These are phyloP conservation scores for Fragaria ananassa DNA, from an alignment of 306 rosid genomes.

Conservation along the genomic window DNA sequence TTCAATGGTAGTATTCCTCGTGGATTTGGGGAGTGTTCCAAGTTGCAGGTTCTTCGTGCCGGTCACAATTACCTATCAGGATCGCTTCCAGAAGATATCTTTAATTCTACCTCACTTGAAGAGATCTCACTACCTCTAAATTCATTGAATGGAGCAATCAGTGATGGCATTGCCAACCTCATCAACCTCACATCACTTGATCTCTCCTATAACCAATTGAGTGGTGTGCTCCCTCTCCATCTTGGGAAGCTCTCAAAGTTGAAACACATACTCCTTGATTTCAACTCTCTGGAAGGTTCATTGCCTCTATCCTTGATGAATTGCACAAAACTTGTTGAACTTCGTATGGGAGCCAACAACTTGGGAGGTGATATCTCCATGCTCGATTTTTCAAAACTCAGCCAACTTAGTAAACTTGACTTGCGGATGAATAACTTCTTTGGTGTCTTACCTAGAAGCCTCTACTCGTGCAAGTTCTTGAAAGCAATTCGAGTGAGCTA, in stretches of 20 bases:
- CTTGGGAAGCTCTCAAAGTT: slow-evolving; percentile 10
- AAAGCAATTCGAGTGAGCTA: not conserved
- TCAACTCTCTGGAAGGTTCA: not conserved
- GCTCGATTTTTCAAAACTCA: not conserved
- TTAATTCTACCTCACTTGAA: not conserved
- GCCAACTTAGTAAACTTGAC: not conserved
- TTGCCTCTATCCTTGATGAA: not conserved
- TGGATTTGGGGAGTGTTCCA: not conserved
- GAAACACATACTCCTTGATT: not conserved
- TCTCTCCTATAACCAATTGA: not conserved
- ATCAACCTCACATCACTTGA: not conserved
- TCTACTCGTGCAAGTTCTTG: slow-evolving; percentile 2
- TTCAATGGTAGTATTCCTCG: not conserved
- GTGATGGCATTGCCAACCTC: not conserved
- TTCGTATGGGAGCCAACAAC: not conserved
- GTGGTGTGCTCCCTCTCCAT: slow-evolving; percentile 3
- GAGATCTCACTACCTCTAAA: not conserved
- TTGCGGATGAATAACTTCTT: not conserved
- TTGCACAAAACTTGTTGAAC: not conserved
- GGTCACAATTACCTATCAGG: slow-evolving; percentile 6
- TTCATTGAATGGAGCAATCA: not conserved
- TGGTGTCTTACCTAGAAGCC: slow-evolving; percentile 1
- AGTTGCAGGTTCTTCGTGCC: slow-evolving; percentile 3
- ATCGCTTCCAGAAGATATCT: not conserved
- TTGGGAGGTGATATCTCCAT: not conserved